Base-by-base conservation (phyloP, 306 rosid genomes). In the Styphnolobium japonicum region DNA sequence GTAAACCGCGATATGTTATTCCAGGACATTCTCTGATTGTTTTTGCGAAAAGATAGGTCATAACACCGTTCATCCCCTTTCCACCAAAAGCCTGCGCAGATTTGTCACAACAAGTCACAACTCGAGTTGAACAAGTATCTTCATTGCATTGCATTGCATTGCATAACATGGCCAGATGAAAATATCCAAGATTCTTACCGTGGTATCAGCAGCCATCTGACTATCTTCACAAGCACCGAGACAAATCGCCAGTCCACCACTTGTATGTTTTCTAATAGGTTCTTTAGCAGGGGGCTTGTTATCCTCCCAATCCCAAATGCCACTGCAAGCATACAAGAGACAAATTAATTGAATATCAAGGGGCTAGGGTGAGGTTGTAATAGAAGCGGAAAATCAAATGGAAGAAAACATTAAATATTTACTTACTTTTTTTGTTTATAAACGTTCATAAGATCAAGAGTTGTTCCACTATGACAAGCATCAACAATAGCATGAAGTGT, bases 401-500 rank as follows among this genome's bases (percentile, higher is more conserved):
- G 84, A 67, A 45, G 21, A 33, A 67, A 71, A 75, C 53, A 57
- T 10, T 31, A 3, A 15, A 6, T 34, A 63, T 36, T 37, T 8
- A 68, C 89, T 82, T 37, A 91, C 97, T 12, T 43, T 10, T 73
- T 37, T 6, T 1, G 74, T 39, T 83, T 37, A 65, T 86, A 93
- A 11, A 76, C 82, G 25, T 77, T 11, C 4, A 12, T 14, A 8
- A 93, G 90, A 85, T 93, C 98, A 63, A 91, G 97, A 64, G 88
- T 55, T 10, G 98, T 91, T 73, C 93, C 98, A 52, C 97, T 91
- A 23, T 93, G 92, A 62, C 97, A 88, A 65, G 97, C 83, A 80
- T 93, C 98, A 10, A 93, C 82, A 7, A 93, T 86, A 72, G 94
- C 94, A 48, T 90, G 95, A 53, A 93, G 93, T 4, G 63, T 80